These are phyloP conservation scores for Cryptococcus wingfieldii DNA, from an alignment of 1,284 basidiomycete species.

Conservation along the genomic window DNA sequence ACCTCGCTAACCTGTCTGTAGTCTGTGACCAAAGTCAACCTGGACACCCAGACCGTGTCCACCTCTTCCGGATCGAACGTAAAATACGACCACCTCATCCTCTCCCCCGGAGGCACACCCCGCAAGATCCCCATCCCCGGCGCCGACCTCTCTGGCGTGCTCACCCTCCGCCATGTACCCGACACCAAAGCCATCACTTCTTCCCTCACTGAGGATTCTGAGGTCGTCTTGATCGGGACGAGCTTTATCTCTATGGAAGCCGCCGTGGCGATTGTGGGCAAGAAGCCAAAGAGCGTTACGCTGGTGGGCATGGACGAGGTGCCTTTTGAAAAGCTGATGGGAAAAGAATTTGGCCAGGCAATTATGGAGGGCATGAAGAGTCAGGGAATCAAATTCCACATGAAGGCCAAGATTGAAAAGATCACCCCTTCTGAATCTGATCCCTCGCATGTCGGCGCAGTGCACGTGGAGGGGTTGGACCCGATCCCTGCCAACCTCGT, in stretches of 20 bases:
- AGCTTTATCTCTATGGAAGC: conserved; percentile 95
- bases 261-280: conserved; percentile 68
- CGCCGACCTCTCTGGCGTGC: conserved; percentile 70
- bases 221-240: conserved; percentile 78
- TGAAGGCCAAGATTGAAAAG: conserved; percentile 68
- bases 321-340: conserved; percentile 77
- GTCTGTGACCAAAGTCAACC: conserved; percentile 66
- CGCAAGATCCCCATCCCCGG: conserved; percentile 68
- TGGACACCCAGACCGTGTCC: conserved; percentile 59
- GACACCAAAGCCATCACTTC: conserved; percentile 73
- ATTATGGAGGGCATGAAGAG: conserved; percentile 76
- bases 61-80: conserved; percentile 59
- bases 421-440: conserved; percentile 58
- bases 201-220: conserved; percentile 59
- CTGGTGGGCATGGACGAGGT: conserved; percentile 81
- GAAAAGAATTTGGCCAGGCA: conserved; percentile 72
- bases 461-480: conserved; percentile 64
- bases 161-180: conserved; percentile 66
- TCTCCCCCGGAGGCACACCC: conserved; percentile 66
- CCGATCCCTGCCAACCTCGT: conserved; percentile 72
- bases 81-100: conserved; percentile 67
- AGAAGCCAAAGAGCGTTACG: conserved; percentile 61
- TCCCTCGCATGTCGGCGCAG: conserved; percentile 50
- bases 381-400: conserved; percentile 79
- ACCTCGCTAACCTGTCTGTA: conserved; percentile 26